Evolutionary conservation across 805 yeast genomes (phyloP), one percentile per base, ranked within the genome.

Genomic region (Candida ponderosae): DNA sequence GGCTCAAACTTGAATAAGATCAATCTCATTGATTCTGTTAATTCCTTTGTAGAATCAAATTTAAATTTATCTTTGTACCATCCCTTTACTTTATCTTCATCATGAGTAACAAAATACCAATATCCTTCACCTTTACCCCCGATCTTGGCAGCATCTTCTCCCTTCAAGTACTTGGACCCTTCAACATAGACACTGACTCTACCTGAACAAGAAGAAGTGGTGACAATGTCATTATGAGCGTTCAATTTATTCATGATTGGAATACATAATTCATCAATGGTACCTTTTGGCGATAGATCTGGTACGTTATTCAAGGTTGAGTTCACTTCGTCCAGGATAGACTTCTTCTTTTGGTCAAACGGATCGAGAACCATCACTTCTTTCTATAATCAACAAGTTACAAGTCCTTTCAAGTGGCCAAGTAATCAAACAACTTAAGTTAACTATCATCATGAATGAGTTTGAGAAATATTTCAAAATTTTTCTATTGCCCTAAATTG

Each of bases 201-300:
- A 3, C 96, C 96, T 0, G 95, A 84, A 46, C 96, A 87, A 15
- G 93, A 80, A 1, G 94, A 83, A 0, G 96, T 87, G 3, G 95
- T 86, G 10, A 87, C 93, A 76, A 82, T 71, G 44, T 81, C 76
- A 0, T 59, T 49, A 46, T 75, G 74, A 3, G 69, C 46, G 50
- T 87, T 87, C 47, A 87, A 80, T 14, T 79, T 53, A 14, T 74
- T 57, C 42, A 87, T 84, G 16, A 87, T 68, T 3, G 95, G 95
- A 11, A 80, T 50, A 48, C 94, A 80, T 17, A 72, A 62, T 34
- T 62, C 75, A 57, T 87, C 96, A n/a, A 86, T 78, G 3, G 86
- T 71, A 1, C 96, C 96, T 51, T 87, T 88, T 14, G 96, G 96
- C 3, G 94, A 82, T n/a, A 76, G 63, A 56, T 81, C 90, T 4